Conservation (phyloP, 2,329 filamentous ascomycete species). For the Trichoderma citrinoviride region DNA sequence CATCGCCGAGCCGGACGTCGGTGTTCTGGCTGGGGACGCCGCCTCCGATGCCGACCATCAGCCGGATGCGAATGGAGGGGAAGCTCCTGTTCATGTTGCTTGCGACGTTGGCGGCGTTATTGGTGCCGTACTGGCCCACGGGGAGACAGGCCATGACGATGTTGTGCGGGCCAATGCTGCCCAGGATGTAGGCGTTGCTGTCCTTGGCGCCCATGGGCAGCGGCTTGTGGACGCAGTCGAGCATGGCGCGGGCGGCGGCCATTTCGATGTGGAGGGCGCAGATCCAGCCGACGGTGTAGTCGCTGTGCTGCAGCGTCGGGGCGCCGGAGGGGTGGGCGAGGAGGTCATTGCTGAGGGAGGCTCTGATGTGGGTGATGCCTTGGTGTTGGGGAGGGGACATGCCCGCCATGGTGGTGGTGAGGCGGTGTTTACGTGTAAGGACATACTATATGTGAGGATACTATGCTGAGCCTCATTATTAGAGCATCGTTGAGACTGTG, state of each 20-base stretch:
- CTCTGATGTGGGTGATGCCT: not conserved
- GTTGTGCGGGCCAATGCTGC: constrained; percentile 29
- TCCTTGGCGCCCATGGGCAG: constrained; percentile 16
- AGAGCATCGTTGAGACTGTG: not conserved
- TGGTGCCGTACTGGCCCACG: constrained; percentile 27
- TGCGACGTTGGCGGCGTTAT: constrained; percentile 33
- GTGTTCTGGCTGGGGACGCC: constrained; percentile 21
- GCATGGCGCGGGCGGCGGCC: constrained; percentile 31
- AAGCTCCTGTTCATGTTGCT: constrained; percentile 35
- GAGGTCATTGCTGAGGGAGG: not conserved
- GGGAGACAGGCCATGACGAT: constrained; percentile 5
- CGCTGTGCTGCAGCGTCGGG: not conserved
- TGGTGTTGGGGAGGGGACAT: not conserved
- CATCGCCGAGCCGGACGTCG: constrained; percentile 25
- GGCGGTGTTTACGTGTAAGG: too few species aligned
- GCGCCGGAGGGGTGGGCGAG: not conserved
- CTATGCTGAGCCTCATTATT: not conserved
- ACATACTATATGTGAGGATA: not conserved
- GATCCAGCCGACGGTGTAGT: constrained; percentile 36
- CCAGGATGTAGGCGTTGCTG: constrained; percentile 28
- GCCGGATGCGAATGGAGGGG: constrained; percentile 24
- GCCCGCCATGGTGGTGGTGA: not conserved
- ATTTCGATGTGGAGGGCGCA: constrained; percentile 34
- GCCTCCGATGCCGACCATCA: constrained; percentile 4
- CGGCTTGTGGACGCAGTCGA: constrained; percentile 31